These are phyloP conservation scores for Saururus chinensis DNA, from an alignment of 164 flowering plant genomes.

Conservation along the genomic window DNA sequence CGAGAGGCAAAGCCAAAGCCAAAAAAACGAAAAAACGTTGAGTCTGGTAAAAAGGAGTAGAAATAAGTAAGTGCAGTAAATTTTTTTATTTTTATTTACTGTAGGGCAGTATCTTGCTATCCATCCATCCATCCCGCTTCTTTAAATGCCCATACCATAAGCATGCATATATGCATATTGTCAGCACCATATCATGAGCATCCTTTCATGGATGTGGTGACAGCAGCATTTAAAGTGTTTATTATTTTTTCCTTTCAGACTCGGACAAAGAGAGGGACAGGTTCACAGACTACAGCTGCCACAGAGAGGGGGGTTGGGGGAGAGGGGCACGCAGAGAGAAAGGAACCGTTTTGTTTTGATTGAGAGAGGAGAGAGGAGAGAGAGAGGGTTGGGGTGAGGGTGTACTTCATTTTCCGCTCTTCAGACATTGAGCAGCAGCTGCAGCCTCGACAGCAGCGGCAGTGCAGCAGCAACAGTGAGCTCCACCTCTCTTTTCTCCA, in stretches of 20 bases:
- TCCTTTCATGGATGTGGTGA: not conserved
- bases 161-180: not conserved
- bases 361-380: not conserved
- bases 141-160: not conserved
- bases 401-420: not conserved
- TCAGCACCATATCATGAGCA: not conserved
- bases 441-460: not conserved
- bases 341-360: not conserved
- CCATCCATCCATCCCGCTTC: too few relatives aligned
- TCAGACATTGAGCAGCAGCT: not conserved
- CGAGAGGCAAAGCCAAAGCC: too few relatives aligned
- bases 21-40: too few relatives aligned
- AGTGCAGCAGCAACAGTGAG: not conserved
- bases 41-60: too few relatives aligned
- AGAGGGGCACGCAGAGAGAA: too few relatives aligned
- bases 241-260: not conserved
- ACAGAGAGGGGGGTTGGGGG: not conserved
- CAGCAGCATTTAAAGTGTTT: not conserved
- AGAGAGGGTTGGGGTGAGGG: not conserved
- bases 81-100: too few relatives aligned
- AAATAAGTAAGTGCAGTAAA: too few relatives aligned
- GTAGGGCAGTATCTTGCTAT: too few relatives aligned
- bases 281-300: not conserved
- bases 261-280: not conserved
- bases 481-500: not conserved